Evolutionary conservation across 2,329 filamentous ascomycete genomes (phyloP).

Genomic region (Exophiala alcalophila): DNA sequence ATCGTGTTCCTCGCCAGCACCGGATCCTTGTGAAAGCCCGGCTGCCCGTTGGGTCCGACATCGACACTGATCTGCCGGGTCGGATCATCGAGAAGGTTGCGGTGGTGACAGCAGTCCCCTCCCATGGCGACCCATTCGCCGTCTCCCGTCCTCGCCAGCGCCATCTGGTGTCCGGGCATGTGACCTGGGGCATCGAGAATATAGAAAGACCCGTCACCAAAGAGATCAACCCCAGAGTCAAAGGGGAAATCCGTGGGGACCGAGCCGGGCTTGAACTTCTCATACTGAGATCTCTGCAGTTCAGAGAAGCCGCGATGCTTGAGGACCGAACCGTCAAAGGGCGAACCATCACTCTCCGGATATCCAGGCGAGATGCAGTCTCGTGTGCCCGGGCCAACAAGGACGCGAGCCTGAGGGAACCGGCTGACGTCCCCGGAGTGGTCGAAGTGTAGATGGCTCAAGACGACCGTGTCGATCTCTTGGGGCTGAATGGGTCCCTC

Average conservation of each 20-base stretch:
- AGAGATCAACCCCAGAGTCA: constrained; percentile 41
- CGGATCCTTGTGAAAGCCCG: constrained; percentile 14
- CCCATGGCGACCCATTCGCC: constrained; percentile 49
- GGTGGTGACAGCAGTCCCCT: constrained; percentile 46
- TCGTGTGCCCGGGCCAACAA: constrained; percentile 51
- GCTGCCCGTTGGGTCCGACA: constrained; percentile 18
- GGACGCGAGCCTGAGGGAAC: constrained; percentile 49
- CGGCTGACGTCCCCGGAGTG: constrained; percentile 51
- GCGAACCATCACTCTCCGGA: constrained; percentile 39
- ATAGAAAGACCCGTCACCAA: constrained; percentile 42
- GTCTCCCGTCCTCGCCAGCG: constrained; percentile 43
- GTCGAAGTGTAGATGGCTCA: constrained; percentile 36
- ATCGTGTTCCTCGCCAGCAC: constrained; percentile 7
- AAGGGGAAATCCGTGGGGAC: constrained; percentile 38
- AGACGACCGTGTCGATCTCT: constrained; percentile 33
- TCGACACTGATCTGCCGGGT: constrained; percentile 14
- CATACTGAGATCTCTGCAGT: constrained; percentile 26
- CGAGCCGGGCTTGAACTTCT: constrained; percentile 32
- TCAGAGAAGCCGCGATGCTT: constrained; percentile 6
- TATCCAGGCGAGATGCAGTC: constrained; percentile 46
- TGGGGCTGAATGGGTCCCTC: constrained; percentile 12
- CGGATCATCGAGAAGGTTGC: constrained; percentile 5
- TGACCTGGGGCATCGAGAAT: constrained; percentile 47
- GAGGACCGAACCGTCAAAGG: constrained; percentile 31
- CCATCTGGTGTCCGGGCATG: constrained; percentile 49